Base-by-base conservation (phyloP, 352 stramenopile species). In the Peronospora farinosa region DNA sequence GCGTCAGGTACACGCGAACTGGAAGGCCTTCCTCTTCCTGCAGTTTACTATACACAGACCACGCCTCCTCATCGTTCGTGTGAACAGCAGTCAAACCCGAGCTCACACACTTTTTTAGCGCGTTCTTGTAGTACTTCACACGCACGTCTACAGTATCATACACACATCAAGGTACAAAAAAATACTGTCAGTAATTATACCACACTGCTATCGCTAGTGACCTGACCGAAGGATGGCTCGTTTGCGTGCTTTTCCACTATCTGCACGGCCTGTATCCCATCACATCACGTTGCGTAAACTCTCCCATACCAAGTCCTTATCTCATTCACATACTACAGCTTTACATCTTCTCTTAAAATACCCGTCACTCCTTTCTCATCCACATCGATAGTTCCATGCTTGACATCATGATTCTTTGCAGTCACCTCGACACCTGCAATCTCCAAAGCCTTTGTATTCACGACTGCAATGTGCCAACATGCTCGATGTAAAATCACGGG, bases 401-500 rank as follows among this genome's bases (percentile, higher is more conserved):
- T 38, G 4, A 82, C 25, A 0, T 57, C 48, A 23, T 77, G 58
- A 17, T 53, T 51, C 39, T 40, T 71, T 12, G 64, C 51, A 15
- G 51, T 31, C 35, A 76, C 38, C 28, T 87, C 59, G 13, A 91
- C 54, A 11, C 69, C 73, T 5, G 74, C 73, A 31, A 86, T 63
- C 40, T 92, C 78, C 6, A 95, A 63, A 23, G 87, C 87, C 48
- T 82, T 86, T 10, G 82, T 90, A 51, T 94, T 96, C 31, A 80
- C 84, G 0, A 85, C 82, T 25, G 76, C 76, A 53, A 95, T 92
- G 51, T 96, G 87, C 83, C 83, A 96, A 44, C 87, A 96, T 2
- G 70, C 77, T n/a, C 87, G 83, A 57, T 93, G 88, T 12, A 96
- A 65, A 37, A 95, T 54, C 28, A 95, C 76, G 0, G 84, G 84